Evolutionary conservation across 78 protist species (phyloP), one percentile per base, ranked within the genome.

Genomic region (Mastigamoeba balamuthi): DNA sequence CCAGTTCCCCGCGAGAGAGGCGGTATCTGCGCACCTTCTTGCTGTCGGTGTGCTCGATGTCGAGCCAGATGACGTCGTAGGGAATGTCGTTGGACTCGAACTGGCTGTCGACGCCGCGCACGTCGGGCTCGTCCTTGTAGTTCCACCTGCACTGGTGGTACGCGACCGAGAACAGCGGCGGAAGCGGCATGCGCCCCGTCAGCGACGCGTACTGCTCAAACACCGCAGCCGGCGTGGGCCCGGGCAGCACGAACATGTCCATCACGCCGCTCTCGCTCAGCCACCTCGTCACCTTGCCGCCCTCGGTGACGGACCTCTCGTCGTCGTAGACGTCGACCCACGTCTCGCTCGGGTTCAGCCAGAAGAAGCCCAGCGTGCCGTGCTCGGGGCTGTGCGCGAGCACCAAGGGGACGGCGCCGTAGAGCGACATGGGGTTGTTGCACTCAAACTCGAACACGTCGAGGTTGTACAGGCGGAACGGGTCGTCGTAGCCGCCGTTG

Each of bases 61-160:
- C 99, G 42, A 98, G 94, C 99, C 99, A 98, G 73, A 98, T 39
- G 30, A 92, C 93, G 69, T 98, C 99, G 52, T 81, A 86, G 9
- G 99, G 99, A 40, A 97, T 86, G 76, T 87, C 80, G 70, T 91
- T 69, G 35, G 76, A 67, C 72, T 95, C 94, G 27, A 96, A 92
- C 42, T 74, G 74, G 39, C 39, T 73, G 77, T 91, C 89, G 40
- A 97, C 93, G 35, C 17, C 37, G 41, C 6, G 48, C 7, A 6
- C 7, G 63, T 38, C 44, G 1, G 35, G 84, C 64, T 88, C 73
- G 63, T 85, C 77, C 41, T 86, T 80, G 85, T 97, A 98, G 81
- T 98, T 96, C 99, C 99, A 98, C 33, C 98, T 85, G 74, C 97
- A 97, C 89, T 98, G 99, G 84, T 98, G 99, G 77, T 96, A 96